phyloP scores from a whole-genome alignment of 345 rosid species.

The Barbarea vulgaris region DNA sequence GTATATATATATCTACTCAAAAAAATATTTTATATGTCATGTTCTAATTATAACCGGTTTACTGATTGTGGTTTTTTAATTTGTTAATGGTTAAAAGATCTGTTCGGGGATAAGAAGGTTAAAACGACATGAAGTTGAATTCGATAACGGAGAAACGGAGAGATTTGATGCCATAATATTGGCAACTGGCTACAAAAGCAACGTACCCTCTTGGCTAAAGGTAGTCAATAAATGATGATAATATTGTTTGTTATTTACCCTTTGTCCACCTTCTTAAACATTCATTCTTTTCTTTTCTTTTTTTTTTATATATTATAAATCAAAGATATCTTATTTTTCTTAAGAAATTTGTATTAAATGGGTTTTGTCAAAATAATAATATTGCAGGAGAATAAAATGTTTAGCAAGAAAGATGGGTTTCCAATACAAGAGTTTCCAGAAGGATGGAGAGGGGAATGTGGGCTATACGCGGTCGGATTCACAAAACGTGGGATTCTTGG shows the following conservation, averaged over 20 bases:
- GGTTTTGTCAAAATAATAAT: neutral
- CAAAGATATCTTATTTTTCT: neutral
- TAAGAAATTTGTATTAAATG: constrained; percentile 2
- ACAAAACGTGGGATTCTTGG: constrained; percentile 84
- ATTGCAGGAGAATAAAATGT: constrained; percentile 72
- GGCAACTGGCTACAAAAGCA: constrained; percentile 97
- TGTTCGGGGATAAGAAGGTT: constrained; percentile 65
- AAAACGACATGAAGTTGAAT: constrained; percentile 58
- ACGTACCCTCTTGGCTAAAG: constrained; percentile 92
- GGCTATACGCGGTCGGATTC: constrained; percentile 93
- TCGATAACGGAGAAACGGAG: constrained; percentile 60
- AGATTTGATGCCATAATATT: constrained; percentile 77
- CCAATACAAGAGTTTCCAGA: constrained; percentile 73
- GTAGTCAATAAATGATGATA: constrained; percentile 42
- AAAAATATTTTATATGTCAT: neutral
- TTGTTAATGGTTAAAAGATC: constrained; percentile 47
- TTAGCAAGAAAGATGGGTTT: constrained; percentile 75
- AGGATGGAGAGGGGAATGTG: constrained; percentile 96
- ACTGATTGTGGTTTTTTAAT: constrained; percentile 24
- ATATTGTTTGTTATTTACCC: constrained; percentile 1
- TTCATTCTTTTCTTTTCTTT: neutral
- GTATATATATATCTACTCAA: neutral
- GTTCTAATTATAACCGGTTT: neutral
- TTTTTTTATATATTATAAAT: neutral
- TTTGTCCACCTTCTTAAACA: constrained; percentile 25